Evolutionary conservation across 371 early-diverging fungal species (phyloP).

Genomic region (Sporodiniella umbellata): DNA sequence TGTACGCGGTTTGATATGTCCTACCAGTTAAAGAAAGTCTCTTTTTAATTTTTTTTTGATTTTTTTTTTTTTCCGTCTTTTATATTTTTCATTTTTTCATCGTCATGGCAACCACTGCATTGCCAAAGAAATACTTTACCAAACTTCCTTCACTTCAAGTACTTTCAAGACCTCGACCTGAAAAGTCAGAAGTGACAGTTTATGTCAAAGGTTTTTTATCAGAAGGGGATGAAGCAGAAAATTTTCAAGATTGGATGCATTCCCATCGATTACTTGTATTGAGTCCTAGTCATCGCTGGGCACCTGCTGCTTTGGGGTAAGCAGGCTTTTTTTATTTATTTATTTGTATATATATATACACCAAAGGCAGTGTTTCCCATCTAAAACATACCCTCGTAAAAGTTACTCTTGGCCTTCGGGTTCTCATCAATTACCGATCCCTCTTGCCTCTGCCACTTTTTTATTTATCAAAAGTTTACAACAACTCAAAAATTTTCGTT

Average conservation of each 20-base stretch:
- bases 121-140: constrained; percentile 31
- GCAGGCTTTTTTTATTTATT: too few species aligned
- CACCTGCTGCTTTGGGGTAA: constrained; percentile 43
- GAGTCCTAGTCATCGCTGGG: constrained; percentile 37
- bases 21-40: constrained; percentile 18
- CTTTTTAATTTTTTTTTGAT: background rate
- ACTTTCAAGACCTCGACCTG: constrained; percentile 28
- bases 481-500: constrained; percentile 26
- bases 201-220: constrained; percentile 43
- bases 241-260: constrained; percentile 50
- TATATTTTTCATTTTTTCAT: too few species aligned
- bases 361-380: too few species aligned
- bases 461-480: constrained; percentile 27
- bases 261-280: constrained; percentile 44
- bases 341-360: too few species aligned
- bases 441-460: constrained; percentile 39
- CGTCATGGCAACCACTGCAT: background rate
- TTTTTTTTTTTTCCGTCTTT: background rate
- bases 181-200: constrained; percentile 39
- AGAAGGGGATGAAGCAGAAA: constrained; percentile 47
- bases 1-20: constrained; percentile 16
- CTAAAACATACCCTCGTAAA: background rate
- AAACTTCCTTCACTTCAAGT: constrained; percentile 38
- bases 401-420: constrained; percentile 54
- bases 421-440: constrained; percentile 35